Evolutionary conservation across 2,329 filamentous ascomycete genomes (phyloP).

Genomic region (Aureobasidium sp.): DNA sequence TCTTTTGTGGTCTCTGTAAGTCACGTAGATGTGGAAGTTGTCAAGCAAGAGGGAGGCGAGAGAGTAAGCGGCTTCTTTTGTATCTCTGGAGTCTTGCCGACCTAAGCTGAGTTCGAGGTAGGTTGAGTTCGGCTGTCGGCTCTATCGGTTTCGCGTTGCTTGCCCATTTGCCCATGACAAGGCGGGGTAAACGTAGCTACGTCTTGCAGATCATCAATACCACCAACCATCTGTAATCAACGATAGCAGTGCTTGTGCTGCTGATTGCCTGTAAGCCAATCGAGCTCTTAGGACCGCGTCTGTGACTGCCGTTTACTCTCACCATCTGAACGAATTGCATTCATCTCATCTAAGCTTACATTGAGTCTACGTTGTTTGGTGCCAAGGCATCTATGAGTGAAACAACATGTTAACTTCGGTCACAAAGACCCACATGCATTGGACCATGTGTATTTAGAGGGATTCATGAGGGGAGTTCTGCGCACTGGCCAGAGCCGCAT

Average conservation of each 20-base stretch:
- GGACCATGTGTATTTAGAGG: too few species aligned
- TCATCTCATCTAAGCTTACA: too few species aligned
- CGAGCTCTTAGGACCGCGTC: too few species aligned
- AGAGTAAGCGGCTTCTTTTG: neutral
- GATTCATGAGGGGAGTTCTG: too few species aligned
- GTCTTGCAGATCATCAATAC: neutral
- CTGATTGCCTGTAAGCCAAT: neutral
- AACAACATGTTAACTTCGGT: too few species aligned
- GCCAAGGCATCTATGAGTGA: too few species aligned
- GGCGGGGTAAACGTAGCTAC: slow-evolving; percentile 1
- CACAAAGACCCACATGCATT: too few species aligned
- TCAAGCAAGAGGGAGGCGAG: neutral
- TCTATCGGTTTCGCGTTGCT: slow-evolving; percentile 11
- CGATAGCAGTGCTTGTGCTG: neutral
- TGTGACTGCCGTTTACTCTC: too few species aligned
- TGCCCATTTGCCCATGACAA: neutral
- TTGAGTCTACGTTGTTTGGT: too few species aligned
- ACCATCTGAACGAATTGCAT: too few species aligned
- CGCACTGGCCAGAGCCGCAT: slow-evolving; percentile 40
- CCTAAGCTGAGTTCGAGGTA: neutral
- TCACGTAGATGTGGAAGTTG: neutral
- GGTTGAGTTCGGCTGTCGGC: neutral
- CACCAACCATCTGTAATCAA: neutral
- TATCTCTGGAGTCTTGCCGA: neutral
- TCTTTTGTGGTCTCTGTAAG: neutral